phyloP scores from a whole-genome alignment of 1,284 basidiomycete genomes.

The Malassezia dermatis region DNA sequence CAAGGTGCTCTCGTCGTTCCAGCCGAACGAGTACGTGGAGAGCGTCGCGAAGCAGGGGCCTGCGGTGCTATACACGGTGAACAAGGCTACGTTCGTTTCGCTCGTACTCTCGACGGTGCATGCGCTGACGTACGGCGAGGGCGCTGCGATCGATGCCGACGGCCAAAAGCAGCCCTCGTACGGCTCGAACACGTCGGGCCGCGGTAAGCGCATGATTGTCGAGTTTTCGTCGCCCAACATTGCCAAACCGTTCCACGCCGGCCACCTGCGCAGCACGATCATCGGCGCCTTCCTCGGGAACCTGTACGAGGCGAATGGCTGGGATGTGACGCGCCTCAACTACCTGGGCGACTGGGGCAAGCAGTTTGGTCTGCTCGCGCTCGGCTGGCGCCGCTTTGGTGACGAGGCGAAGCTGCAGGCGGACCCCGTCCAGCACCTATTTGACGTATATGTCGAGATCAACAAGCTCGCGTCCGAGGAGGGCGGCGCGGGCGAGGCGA shows the following conservation, averaged over 20 bases:
- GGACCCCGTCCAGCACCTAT: slow-evolving; percentile 89
- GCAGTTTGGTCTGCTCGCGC: slow-evolving; percentile 63
- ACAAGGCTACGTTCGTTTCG: slow-evolving; percentile 57
- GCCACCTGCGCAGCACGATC: slow-evolving; percentile 90
- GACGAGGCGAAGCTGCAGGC: slow-evolving; percentile 68
- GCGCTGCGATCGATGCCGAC: slow-evolving; percentile 22
- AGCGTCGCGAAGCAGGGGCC: slow-evolving; percentile 31
- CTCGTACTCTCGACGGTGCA: slow-evolving; percentile 73
- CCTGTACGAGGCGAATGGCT: slow-evolving; percentile 82
- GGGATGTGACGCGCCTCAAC: slow-evolving; percentile 82
- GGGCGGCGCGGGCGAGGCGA: slow-evolving; percentile 53
- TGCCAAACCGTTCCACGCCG: slow-evolving; percentile 96
- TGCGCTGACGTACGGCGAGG: slow-evolving; percentile 56
- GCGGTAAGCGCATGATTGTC: slow-evolving; percentile 50
- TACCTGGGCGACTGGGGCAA: slow-evolving; percentile 58
- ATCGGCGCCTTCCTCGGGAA: slow-evolving; percentile 90
- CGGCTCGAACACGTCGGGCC: slow-evolving; percentile 40
- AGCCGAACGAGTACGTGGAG: slow-evolving; percentile 35
- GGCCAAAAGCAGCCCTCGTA: slow-evolving; percentile 34
- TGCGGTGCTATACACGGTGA: slow-evolving; percentile 38
- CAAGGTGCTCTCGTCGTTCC: slow-evolving; percentile 58
- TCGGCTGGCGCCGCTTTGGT: slow-evolving; percentile 86
- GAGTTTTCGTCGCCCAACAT: slow-evolving; percentile 96
- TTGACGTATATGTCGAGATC: slow-evolving; percentile 86
- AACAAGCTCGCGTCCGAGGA: slow-evolving; percentile 67